phyloP scores from a whole-genome alignment of 305 asterid species.

The Ajuga reptans region DNA sequence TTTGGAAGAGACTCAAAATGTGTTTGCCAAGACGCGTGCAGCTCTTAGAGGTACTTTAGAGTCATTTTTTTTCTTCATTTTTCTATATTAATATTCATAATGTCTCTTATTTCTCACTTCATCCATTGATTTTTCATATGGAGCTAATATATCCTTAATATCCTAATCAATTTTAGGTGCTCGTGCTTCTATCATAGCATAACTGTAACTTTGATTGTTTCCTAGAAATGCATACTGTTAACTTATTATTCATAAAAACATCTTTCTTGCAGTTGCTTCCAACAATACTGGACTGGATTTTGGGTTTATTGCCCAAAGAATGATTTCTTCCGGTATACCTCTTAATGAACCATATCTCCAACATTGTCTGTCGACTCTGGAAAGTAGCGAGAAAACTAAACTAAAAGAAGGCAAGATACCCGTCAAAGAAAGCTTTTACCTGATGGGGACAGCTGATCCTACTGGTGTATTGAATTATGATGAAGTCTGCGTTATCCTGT shows the following conservation, averaged over 20 bases:
- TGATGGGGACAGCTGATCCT: constrained; percentile 91
- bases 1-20: constrained; percentile 45
- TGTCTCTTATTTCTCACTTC: background rate
- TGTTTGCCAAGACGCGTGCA: constrained; percentile 41
- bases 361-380: constrained; percentile 41
- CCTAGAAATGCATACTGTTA: background rate
- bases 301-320: constrained; percentile 41
- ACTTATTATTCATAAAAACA: background rate
- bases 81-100: no score
- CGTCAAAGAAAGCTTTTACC: constrained; percentile 59
- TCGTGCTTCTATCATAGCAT: constrained; percentile 1
- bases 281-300: constrained; percentile 41
- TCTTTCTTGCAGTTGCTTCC: constrained; percentile 47
- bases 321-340: constrained; percentile 64
- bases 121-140: background rate
- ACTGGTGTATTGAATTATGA: constrained; percentile 46
- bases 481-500: constrained; percentile 81
- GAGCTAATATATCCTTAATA: background rate
- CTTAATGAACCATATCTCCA: constrained; percentile 68
- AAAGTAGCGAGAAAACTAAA: constrained; percentile 28
- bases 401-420: constrained; percentile 63
- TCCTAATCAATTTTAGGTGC: background rate
- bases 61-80: background rate
- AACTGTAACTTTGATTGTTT: background rate
- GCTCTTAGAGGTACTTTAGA: constrained; percentile 59